A percentile compares a stretch with the other conserved stretches of the same genome.
Conservation (phyloP, 306 rosid genomes). For the Malus sylvestris region DNA sequence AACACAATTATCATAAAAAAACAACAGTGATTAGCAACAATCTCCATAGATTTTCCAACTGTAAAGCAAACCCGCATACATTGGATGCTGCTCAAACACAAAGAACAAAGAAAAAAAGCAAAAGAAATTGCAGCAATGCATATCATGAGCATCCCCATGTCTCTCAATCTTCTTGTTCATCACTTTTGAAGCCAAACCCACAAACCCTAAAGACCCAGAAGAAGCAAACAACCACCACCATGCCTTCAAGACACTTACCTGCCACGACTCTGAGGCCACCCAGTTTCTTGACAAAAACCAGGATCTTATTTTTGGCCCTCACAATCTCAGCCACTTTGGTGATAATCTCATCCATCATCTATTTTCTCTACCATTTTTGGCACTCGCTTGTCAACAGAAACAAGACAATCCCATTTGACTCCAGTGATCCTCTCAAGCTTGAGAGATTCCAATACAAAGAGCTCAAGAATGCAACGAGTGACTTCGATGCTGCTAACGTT, state of each 20-base stretch:
- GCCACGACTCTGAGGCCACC: conserved; percentile 26
- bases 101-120: not conserved
- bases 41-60: conserved; percentile 43
- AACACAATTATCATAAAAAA: conserved; percentile 27
- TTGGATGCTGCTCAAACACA: conserved; percentile 37
- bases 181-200: conserved; percentile 21
- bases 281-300: conserved; percentile 51
- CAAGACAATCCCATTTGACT: conserved; percentile 75
- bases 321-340: conserved; percentile 74
- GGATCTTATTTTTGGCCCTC: conserved; percentile 61
- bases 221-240: conserved; percentile 18
- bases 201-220: conserved; percentile 10
- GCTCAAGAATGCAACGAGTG: conserved; percentile 61
- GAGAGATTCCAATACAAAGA: conserved; percentile 75
- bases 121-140: conserved; percentile 22
- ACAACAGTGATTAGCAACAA: conserved; percentile 13
- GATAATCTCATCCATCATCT: conserved; percentile 58
- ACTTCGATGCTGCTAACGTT: conserved; percentile 56
- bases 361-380: conserved; percentile 76
- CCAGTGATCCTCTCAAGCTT: conserved; percentile 78
- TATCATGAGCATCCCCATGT: conserved; percentile 12
- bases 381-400: conserved; percentile 55
- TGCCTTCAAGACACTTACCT: conserved; percentile 82
- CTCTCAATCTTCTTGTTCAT: conserved; percentile 20
- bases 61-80: conserved; percentile 57